Evolutionary conservation across 805 yeast genomes (phyloP), one percentile per base, ranked within the genome.

Genomic region (Starmerella stellata): DNA sequence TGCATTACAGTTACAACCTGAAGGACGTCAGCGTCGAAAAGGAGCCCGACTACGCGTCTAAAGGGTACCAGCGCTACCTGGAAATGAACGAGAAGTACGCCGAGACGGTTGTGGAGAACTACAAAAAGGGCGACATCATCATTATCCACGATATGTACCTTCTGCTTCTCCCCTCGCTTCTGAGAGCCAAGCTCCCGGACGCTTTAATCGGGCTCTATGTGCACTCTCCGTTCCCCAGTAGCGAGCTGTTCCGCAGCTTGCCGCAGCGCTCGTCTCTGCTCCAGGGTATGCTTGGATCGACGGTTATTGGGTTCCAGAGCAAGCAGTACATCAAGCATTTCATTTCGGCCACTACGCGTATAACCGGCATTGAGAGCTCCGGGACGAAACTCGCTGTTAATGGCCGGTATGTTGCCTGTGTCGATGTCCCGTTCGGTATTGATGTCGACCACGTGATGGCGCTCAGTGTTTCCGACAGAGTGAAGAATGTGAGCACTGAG

Each of bases 111-210:
- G 65, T 72, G 48, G 64, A 69, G 35, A 65, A 79, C 23, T 90
- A 83, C 55, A 60, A 71, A 45, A 81, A 85, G 3, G 99, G 98
- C 27, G 95, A 85, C 56, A 66, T 85, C 30, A 75, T 85, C 40
- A 80, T 93, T 92, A 68, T 85, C 48, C 95, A 85, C 60, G 95
- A 85, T 59, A 83, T 81, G 59, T 81, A 85, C 52, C 61, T 85
- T 43, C 59, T 83, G 44, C 60, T 85, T 33, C 62, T 85, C 41
- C 95, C 95, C 2, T 90, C 78, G 53, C 65, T 85, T 57, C 60
- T 85, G 46, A 68, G 93, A 47, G 74, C 76, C 78, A 72, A 70
- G 51, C 64, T 77, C 36, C 81, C 81, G 2, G 70, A 75, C 40
- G 78, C 80, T 4, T 64, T 64, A 44, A 77, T 85, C 46, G 90